Evolutionary conservation across 148 eudicot species (phyloP), one percentile per base, ranked within the genome.

Genomic region (Rhododendron simsii): DNA sequence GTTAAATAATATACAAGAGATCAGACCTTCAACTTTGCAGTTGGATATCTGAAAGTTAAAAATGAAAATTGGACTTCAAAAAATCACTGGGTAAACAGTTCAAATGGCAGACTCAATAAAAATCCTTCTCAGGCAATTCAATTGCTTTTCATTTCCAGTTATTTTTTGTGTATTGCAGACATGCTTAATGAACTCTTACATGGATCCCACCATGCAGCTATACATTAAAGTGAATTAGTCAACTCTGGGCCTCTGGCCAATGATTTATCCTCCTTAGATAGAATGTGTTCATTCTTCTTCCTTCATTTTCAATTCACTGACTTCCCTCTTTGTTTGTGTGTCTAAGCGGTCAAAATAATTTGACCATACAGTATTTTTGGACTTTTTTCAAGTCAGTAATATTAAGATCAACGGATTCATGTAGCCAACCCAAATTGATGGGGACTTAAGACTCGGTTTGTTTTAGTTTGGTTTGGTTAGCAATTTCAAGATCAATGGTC

Each of bases 1-100:
- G 96, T 80, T 80, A 73, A 18, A 71, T 82, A 84, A 76, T 33
- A 65, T 55, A 84, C 65, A 41, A 55, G 33, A 86, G 28, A 41
- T 30, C 50, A 81, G 30, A 85, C 51, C 41, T 20, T 47, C 21
- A 79, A 51, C 59, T 75, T 69, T 33, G 76, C 79, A 81, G 50
- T 65, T 30, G 26, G 50, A 28, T 59, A 85, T 33, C 47, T 12
- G 51, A 75, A 75, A 33, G 39, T 16, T 37, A 16, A 75, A 33
- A 84, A 51, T 39, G 71, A 37, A 76, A 84, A 84, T 47, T 1
- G 18, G 11, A 41, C 20, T 47, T 35, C 50, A 37, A 59, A 81
- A 81, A 4, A 9, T 33, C 21, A 5, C 47, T 20, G 33, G 23
- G 37, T 23, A 61, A 28, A 83, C 28, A 26, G 47, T 28, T 73